Evolutionary conservation across 225 moss, liverwort and hornwort species (phyloP), one percentile per base, ranked within the genome.

Genomic region (Pseudoscleropodium purum): DNA sequence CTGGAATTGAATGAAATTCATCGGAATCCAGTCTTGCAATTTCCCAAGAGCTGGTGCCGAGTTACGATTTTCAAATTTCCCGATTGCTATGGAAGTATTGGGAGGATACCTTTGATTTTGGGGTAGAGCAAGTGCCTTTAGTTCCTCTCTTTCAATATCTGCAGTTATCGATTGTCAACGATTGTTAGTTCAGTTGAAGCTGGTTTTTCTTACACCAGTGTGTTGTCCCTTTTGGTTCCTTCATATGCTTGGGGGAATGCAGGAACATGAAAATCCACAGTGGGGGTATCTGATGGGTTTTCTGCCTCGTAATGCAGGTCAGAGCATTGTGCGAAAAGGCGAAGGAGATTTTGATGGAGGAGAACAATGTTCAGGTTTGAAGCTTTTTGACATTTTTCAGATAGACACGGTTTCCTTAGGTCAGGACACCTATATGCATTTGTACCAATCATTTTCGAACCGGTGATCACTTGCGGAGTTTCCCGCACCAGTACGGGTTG

Each of bases 261-360:
- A 17, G 64, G 69, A 85, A 66, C 62, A 2, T 21, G 13, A 18
- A 54, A 14, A 2, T 20, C 0, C 84, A 12, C 2, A 14, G 17
- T n/a, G 49, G 7, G n/a, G 7, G 30, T 73, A 30, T 83, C 67
- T 91, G 64, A 93, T 79, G 62, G n/a, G 3, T 87, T 85, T 73
- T 60, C 20, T 87, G 60, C 36, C n/a, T 81, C 17, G 84, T 36
- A 33, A 84, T 75, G 36, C 88, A 92, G 84, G 91, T 91, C 49
- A 86, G 88, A 69, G 82, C 82, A 75, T 18, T 92, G 25, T 94
- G 91, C 47, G 90, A 94, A 70, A 91, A 93, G 85, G 91, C 92
- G 33, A 93, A 93, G 78, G 89, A 91, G 79, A 89, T 92, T 41
- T 87, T 92, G 85, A 92, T 92, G 93, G 60, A 91, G 85, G 89